Base-by-base conservation (phyloP, 345 rosid species). In the Salix dunnii region DNA sequence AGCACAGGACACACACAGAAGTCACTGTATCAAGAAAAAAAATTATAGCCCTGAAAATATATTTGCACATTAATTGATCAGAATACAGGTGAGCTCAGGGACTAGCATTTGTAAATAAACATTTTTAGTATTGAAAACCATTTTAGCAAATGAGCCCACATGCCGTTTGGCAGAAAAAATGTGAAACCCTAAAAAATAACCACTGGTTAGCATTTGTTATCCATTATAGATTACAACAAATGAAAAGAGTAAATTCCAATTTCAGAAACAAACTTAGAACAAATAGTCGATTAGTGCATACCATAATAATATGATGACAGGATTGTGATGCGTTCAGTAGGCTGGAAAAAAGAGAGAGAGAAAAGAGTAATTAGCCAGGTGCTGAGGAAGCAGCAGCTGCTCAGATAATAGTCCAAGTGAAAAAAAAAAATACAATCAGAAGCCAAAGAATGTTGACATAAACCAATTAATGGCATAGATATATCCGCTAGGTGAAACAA, bases 301-400 rank as follows among this genome's bases (percentile, higher is more conserved):
- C 92, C 92, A 66, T 89, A 90, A 76, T 89, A 93, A 85, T 93
- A 95, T 64, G 99, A 87, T 33, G 99, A 93, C 66, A 86, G 82
- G 78, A 95, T 95, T 62, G 97, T 88, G 84, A 95, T 88, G 83
- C 93, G 92, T 81, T 95, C 99, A 61, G 84, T 88, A 38, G 89
- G 90, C 92, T 89, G 89, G 23, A 78, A 80, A 70, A 58, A 65
- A 67, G 30, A 14, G 10, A 20, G 36, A 14, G 73, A 31, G 30
- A 3, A 63, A 64, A 61, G 46, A 65, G 43, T 53, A 68, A n/a
- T 77, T 77, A 77, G 73, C 17, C 27, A 30, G 6, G 35, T 3
- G 28, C 35, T 35, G 38, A n/a, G 23, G 60, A 55, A 76, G 67
- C 62, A 70, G 60, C 3, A 1, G 43, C 43, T 40, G 43, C 43